Conservation (phyloP, 192 early-diverging fungal species). For the Coemansia sp. region DNA sequence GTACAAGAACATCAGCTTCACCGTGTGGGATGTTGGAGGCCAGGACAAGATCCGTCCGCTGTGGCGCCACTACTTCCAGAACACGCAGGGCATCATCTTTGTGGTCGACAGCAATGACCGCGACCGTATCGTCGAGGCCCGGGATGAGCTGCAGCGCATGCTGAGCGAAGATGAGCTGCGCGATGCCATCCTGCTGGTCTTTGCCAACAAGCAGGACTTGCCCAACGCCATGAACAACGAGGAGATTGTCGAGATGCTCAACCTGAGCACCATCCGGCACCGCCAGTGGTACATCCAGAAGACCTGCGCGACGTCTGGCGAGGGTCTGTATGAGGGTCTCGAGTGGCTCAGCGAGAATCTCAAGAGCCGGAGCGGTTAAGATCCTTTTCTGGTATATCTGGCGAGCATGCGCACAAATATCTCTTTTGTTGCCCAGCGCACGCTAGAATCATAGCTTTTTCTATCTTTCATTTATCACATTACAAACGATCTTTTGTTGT, state of each 20-base stretch:
- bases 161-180: slow-evolving; percentile 92
- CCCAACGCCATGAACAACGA: slow-evolving; percentile 84
- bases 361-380: slow-evolving; percentile 12
- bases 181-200: slow-evolving; percentile 84
- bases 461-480: no score
- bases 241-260: slow-evolving; percentile 83
- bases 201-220: slow-evolving; percentile 99
- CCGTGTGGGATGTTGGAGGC: slow-evolving; percentile 95
- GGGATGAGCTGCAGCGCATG: slow-evolving; percentile 91
- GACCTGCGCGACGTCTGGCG: slow-evolving; percentile 91
- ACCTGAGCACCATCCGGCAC: slow-evolving; percentile 80
- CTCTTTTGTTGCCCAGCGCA: no score
- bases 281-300: slow-evolving; percentile 93
- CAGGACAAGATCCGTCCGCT: slow-evolving; percentile 90
- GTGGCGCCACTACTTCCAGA: slow-evolving; percentile 98
- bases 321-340: slow-evolving; percentile 87
- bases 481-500: no score
- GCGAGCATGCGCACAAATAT: no score
- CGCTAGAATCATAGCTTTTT: no score
- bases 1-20: slow-evolving; percentile 98
- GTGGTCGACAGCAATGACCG: slow-evolving; percentile 93
- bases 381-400: background rate
- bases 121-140: slow-evolving; percentile 80
- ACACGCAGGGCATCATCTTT: slow-evolving; percentile 98
- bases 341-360: slow-evolving; percentile 72